Evolutionary conservation across 805 yeast species (phyloP).

Genomic region (Ogataea saltuana): DNA sequence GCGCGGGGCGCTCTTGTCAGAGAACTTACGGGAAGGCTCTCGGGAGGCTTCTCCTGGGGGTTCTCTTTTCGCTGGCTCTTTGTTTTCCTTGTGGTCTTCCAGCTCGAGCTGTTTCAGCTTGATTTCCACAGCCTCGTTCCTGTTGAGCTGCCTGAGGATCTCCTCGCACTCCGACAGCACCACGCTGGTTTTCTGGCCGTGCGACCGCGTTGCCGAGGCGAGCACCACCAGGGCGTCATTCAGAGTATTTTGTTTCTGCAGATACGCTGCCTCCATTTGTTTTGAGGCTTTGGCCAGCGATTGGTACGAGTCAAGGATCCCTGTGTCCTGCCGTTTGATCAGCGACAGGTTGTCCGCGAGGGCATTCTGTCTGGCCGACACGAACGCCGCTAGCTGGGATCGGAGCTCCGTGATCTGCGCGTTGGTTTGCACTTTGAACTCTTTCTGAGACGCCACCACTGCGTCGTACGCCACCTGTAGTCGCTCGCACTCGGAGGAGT

Average conservation of each 20-base stretch:
- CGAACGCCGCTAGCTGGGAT: conserved; percentile 39
- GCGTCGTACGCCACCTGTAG: conserved; percentile 61
- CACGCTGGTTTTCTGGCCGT: conserved; percentile 48
- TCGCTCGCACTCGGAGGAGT: conserved; percentile 54
- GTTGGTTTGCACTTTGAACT: conserved; percentile 51
- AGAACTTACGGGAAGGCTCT: background rate
- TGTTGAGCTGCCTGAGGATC: conserved; percentile 38
- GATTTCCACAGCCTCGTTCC: conserved; percentile 26
- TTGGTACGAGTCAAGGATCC: conserved; percentile 50
- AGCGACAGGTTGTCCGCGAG: conserved; percentile 39
- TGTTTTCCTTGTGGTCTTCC: conserved; percentile 9
- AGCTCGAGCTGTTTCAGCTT: conserved; percentile 13
- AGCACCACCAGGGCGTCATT: conserved; percentile 45
- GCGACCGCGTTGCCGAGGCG: conserved; percentile 45
- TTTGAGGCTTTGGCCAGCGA: conserved; percentile 47
- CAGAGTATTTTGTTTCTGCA: conserved; percentile 46
- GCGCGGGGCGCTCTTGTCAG: background rate
- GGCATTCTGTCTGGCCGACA: conserved; percentile 37
- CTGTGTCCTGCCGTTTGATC: conserved; percentile 48
- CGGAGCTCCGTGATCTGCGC: conserved; percentile 43
- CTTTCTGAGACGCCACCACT: conserved; percentile 48
- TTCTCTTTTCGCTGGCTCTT: conserved; percentile 1
- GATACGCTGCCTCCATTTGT: conserved; percentile 50
- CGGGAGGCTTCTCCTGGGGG: background rate
- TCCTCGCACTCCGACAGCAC: conserved; percentile 49